Conservation (phyloP, 2,329 filamentous ascomycete species). For the Cryphonectria japonica region DNA sequence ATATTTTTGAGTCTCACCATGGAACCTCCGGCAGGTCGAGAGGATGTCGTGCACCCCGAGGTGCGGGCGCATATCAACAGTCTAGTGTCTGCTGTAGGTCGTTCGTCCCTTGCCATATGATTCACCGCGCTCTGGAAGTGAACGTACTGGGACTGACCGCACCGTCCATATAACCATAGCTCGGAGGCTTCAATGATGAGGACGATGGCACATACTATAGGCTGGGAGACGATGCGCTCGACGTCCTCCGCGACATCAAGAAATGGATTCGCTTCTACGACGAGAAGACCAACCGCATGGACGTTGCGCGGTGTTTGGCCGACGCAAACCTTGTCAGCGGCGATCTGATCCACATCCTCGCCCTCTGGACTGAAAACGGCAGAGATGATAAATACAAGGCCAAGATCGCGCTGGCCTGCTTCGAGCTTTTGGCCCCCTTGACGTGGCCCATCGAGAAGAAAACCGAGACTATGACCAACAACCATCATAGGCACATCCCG, state of each 20-base stretch:
- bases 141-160: slow-evolving; percentile 31
- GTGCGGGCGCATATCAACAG: slow-evolving; percentile 93
- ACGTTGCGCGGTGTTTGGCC: slow-evolving; percentile 89
- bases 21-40: slow-evolving; percentile 24
- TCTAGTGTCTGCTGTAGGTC: slow-evolving; percentile 85
- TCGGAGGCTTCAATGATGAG: slow-evolving; percentile 80
- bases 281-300: slow-evolving; percentile 89
- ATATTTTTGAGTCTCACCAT: slow-evolving; percentile 11
- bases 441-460: slow-evolving; percentile 92
- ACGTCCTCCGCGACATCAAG: slow-evolving; percentile 90
- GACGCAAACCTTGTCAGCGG: slow-evolving; percentile 91
- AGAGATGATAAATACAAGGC: slow-evolving; percentile 76
- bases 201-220: slow-evolving; percentile 77
- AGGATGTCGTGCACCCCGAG: slow-evolving; percentile 73
- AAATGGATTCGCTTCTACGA: slow-evolving; percentile 96
- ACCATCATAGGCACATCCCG: slow-evolving; percentile 89
- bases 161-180: slow-evolving; percentile 51
- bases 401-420: slow-evolving; percentile 79
- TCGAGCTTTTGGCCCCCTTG: slow-evolving; percentile 88
- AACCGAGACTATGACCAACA: slow-evolving; percentile 84
- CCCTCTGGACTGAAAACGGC: slow-evolving; percentile 75
- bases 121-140: slow-evolving; percentile 5
- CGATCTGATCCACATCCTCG: slow-evolving; percentile 87
- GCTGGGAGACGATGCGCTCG: slow-evolving; percentile 89
- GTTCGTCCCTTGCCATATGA: slow-evolving; percentile 9